Evolutionary conservation across 768 basidiomycete genomes (phyloP).

Genomic region (Suillus americanus): DNA sequence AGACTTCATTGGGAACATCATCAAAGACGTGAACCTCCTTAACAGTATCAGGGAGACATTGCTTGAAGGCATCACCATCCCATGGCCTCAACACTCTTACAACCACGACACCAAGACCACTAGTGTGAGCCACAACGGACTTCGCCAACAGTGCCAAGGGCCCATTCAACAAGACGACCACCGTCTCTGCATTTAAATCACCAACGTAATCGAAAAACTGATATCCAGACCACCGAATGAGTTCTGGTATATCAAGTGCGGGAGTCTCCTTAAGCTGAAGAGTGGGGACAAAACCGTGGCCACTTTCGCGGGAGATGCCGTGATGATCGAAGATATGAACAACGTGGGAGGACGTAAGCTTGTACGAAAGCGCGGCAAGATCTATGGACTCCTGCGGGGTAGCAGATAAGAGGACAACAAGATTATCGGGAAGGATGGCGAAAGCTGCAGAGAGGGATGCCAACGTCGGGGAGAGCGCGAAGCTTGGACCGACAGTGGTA

Average conservation of each 20-base stretch:
- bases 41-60: constrained; percentile 57
- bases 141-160: constrained; percentile 68
- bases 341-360: constrained; percentile 62
- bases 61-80: constrained; percentile 64
- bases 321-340: constrained; percentile 92
- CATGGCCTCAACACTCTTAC: constrained; percentile 86
- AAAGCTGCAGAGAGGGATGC: constrained; percentile 62
- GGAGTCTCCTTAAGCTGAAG: constrained; percentile 32
- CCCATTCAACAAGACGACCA: constrained; percentile 74
- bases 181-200: constrained; percentile 57
- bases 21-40: constrained; percentile 71
- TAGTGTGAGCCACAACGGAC: constrained; percentile 40
- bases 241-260: constrained; percentile 41
- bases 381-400: constrained; percentile 82
- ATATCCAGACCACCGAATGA: constrained; percentile 60
- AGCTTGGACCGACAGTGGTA: constrained; percentile 59
- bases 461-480: constrained; percentile 77
- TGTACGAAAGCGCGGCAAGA: constrained; percentile 76
- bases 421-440: constrained; percentile 58
- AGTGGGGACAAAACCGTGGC: constrained; percentile 48
- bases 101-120: constrained; percentile 63
- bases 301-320: constrained; percentile 72
- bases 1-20: constrained; percentile 64
- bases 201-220: constrained; percentile 78
- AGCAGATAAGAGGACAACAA: constrained; percentile 78